Percentiles rank a stretch among this genome's conserved stretches.
phyloP scores from a whole-genome alignment of 1,284 basidiomycete species.

The Rhodofomes roseus region DNA sequence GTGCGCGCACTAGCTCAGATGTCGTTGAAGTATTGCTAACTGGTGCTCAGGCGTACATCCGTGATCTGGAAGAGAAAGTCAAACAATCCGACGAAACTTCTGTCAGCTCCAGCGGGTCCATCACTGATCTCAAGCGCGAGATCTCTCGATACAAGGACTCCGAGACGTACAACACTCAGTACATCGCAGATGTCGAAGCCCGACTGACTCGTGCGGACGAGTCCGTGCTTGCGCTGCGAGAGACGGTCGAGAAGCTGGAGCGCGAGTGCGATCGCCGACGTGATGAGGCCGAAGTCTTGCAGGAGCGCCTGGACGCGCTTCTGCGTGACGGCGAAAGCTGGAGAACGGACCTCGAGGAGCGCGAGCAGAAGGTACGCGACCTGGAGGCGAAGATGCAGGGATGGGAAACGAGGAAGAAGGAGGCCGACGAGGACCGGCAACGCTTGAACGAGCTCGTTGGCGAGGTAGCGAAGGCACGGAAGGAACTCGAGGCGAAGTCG shows the following conservation, averaged over 20 bases:
- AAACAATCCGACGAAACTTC: slow-evolving; percentile 79
- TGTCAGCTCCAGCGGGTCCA: slow-evolving; percentile 69
- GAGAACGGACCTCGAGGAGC: slow-evolving; percentile 77
- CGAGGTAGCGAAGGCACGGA: slow-evolving; percentile 70
- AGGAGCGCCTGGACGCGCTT: slow-evolving; percentile 69
- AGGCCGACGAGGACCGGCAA: slow-evolving; percentile 59
- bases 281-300: slow-evolving; percentile 68
- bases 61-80: slow-evolving; percentile 88
- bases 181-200: slow-evolving; percentile 88
- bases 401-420: slow-evolving; percentile 67
- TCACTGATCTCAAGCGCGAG: slow-evolving; percentile 83
- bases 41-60: slow-evolving; percentile 73
- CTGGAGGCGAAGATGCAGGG: slow-evolving; percentile 76
- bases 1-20: slow-evolving; percentile 32
- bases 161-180: slow-evolving; percentile 69
- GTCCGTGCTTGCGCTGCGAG: slow-evolving; percentile 62
- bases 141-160: slow-evolving; percentile 74
- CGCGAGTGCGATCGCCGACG: slow-evolving; percentile 66
- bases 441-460: slow-evolving; percentile 64
- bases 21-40: slow-evolving; percentile 4
- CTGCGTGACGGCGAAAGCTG: slow-evolving; percentile 68
- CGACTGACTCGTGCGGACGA: slow-evolving; percentile 80
- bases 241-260: slow-evolving; percentile 77
- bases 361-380: slow-evolving; percentile 71
- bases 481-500: slow-evolving; percentile 46